A percentile compares a stretch with the other conserved stretches of the same genome.
Evolutionary conservation across 345 rosid species (phyloP).

Genomic region (Iberis pinnata): DNA sequence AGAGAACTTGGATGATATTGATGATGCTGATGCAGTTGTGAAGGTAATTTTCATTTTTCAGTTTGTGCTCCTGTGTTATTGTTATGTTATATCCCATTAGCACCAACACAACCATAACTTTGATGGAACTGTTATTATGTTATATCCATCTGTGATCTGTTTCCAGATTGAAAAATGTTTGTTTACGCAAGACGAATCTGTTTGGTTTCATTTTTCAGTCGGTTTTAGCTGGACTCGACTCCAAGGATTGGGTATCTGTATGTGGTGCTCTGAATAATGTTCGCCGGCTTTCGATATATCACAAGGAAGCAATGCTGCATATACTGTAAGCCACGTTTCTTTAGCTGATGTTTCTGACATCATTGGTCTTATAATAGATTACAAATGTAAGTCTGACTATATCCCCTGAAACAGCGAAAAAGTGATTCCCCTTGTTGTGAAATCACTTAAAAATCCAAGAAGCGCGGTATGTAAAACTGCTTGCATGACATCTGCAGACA

Average conservation of each 20-base stretch:
- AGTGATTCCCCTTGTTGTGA: slow-evolving; percentile 66
- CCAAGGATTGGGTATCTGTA: slow-evolving; percentile 77
- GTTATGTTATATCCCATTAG: neutral
- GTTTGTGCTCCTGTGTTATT: neutral
- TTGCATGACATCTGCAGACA: slow-evolving; percentile 80
- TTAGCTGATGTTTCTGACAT: neutral
- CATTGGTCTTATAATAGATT: slow-evolving; percentile 1
- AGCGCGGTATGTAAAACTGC: slow-evolving; percentile 97
- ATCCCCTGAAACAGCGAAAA: slow-evolving; percentile 43
- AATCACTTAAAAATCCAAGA: slow-evolving; percentile 92
- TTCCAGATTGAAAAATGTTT: neutral
- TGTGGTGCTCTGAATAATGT: slow-evolving; percentile 79
- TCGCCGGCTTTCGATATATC: slow-evolving; percentile 70
- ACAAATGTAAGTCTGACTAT: slow-evolving; percentile 9
- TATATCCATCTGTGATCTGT: neutral
- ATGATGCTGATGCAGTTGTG: slow-evolving; percentile 53
- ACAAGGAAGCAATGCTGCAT: slow-evolving; percentile 54
- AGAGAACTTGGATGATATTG: slow-evolving; percentile 59
- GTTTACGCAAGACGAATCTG: slow-evolving; percentile 8
- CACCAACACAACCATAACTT: no score
- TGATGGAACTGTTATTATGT: neutral
- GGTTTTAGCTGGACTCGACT: slow-evolving; percentile 67
- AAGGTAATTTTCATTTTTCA: slow-evolving; percentile 46
- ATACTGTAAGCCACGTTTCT: slow-evolving; percentile 56
- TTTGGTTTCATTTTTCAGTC: slow-evolving; percentile 33